Evolutionary conservation across 306 rosid genomes (phyloP).

Genomic region (Crotalaria pallida): DNA sequence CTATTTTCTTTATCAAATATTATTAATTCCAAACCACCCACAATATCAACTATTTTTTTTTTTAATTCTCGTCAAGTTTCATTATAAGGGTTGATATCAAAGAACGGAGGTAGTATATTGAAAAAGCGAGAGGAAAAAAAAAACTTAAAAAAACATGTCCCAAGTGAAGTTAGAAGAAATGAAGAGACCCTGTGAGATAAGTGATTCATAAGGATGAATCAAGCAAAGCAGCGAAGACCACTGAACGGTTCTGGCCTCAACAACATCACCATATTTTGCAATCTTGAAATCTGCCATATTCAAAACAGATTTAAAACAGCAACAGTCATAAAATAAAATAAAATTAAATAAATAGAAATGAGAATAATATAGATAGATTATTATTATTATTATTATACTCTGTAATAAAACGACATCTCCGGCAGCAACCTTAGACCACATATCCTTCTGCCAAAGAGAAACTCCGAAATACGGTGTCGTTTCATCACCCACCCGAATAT

Average conservation of each 20-base stretch:
- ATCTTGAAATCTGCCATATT: conserved; percentile 58
- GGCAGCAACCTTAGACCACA: conserved; percentile 39
- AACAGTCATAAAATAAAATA: too few relatives aligned
- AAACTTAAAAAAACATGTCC: too few relatives aligned
- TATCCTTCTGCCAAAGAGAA: conserved; percentile 64
- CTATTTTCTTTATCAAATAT: too few relatives aligned
- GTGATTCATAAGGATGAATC: conserved; percentile 51
- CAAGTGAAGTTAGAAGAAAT: neutral
- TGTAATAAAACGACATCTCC: conserved; percentile 61
- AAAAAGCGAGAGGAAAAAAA: too few relatives aligned
- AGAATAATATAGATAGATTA: too few relatives aligned
- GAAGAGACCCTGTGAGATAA: conserved; percentile 52
- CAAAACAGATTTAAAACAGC: neutral
- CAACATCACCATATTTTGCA: conserved; percentile 45
- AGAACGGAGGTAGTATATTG: too few relatives aligned
- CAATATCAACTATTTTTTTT: too few relatives aligned
- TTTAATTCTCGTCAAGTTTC: too few relatives aligned
- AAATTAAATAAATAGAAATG: neutral
- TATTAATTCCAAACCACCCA: too few relatives aligned
- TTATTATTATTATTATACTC: too few relatives aligned
- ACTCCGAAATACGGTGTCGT: conserved; percentile 58
- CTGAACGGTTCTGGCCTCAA: conserved; percentile 68
- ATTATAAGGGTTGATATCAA: too few relatives aligned
- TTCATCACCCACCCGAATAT: conserved; percentile 80
- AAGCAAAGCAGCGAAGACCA: conserved; percentile 61